phyloP scores from a whole-genome alignment of 257 asterid species.

The Verbascum thapsus region DNA sequence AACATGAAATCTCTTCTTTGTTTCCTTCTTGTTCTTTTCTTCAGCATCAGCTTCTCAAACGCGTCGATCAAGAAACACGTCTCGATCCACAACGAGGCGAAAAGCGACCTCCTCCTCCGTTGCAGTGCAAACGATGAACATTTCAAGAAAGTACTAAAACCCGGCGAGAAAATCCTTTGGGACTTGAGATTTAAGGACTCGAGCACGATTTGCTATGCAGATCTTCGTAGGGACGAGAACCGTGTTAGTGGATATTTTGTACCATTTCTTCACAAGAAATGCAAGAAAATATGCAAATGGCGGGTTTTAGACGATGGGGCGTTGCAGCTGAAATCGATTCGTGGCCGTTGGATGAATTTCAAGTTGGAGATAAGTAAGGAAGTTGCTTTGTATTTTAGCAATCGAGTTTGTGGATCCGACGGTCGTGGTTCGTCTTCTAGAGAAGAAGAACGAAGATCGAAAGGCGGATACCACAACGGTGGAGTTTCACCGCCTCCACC shows the following conservation, averaged over 20 bases:
- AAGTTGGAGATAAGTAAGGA: background rate
- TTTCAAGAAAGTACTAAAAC: constrained; percentile 5
- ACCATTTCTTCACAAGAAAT: constrained; percentile 10
- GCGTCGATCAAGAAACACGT: constrained; percentile 18
- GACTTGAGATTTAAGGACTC: background rate
- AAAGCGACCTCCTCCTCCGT: background rate
- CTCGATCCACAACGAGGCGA: constrained; percentile 30
- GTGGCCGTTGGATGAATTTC: constrained; percentile 16
- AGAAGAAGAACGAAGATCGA: background rate
- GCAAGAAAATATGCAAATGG: constrained; percentile 30
- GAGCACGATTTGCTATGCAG: constrained; percentile 14
- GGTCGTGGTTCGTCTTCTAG: background rate
- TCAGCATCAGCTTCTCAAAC: background rate
- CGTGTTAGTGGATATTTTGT: background rate
- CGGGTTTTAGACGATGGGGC: constrained; percentile 23
- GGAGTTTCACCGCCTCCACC: no score
- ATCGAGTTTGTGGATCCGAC: background rate
- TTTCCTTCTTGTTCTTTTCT: constrained; percentile 16
- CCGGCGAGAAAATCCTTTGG: constrained; percentile 21
- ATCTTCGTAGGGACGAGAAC: background rate
- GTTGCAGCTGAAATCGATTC: constrained; percentile 10
- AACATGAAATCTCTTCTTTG: constrained; percentile 23
- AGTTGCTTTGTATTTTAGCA: background rate
- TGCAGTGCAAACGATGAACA: background rate
- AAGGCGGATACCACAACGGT: no score